Base-by-base conservation (phyloP, 179 eudicot species). In the Spinacia oleracea region DNA sequence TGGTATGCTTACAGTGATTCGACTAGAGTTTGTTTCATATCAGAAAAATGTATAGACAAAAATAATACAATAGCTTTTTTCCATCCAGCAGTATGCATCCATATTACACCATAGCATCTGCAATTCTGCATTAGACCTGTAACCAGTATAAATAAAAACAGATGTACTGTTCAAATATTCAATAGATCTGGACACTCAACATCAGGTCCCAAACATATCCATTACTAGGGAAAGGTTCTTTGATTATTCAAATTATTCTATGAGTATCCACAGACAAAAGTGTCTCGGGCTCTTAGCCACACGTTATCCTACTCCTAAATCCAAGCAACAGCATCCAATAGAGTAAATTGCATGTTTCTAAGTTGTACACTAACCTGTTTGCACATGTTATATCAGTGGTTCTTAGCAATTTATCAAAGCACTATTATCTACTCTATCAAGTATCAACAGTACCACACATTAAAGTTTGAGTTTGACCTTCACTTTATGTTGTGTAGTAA, bases 131-230 rank as follows among this genome's bases (percentile, higher is more conserved):
- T 59, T 38, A 29, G 29, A 18, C 18, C 5, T 29, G 27, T 71
- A 69, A 69, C 5, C n/a, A 78, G 67, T 40, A 15, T 20, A 15
- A 78, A 27, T 77, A 23, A 40, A 71, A 42, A 56, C 14, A 40
- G 65, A 46, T 0, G 9, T 27, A 5, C 32, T 45, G 18, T 29
- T 46, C n/a, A 40, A 25, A 69, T 21, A 31, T 78, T 56, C 32
- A 60, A 70, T 35, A 40, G 25, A 62, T 72, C 38, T n/a, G 46
- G 46, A 46, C 45, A 42, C 6, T 43, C 48, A 27, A 78, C 23
- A 77, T 40, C 50, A 78, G 74, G 58, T 69, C 38, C 60, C 42
- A 29, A 8, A 48, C 60, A 50, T 45, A 50, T 14, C 46, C 70
- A 20, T 7, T 6, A 14, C 27, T 50, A n/a, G n/a, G 25, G n/a